Base-by-base conservation (phyloP, 2,329 filamentous ascomycete genomes). In the Drechslerella dactyloides region DNA sequence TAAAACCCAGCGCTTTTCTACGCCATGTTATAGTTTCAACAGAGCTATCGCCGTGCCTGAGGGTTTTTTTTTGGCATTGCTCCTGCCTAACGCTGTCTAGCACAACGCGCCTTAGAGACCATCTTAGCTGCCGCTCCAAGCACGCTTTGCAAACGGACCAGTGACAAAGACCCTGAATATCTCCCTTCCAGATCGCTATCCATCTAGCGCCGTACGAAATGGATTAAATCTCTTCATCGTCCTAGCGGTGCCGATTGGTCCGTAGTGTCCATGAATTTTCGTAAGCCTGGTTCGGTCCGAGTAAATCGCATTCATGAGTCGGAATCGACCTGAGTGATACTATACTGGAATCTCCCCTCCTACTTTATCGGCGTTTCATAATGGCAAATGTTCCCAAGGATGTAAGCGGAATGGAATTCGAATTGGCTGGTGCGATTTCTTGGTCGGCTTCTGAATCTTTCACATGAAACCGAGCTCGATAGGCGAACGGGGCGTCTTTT, bases 41-140 rank as follows among this genome's bases (percentile, higher is more conserved):
- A 51, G 33, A n/a, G 42, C 55, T 37, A 56, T n/a, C 40, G 17
- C 58, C 40, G 53, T 42, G 30, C 21, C 50, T 51, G 60, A 56
- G 54, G 4, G 8, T 33, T 33, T 30, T 48, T 48, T 54, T 40
- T 52, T 24, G 44, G 52, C 48, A 60, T 65, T 56, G 68, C 68
- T 72, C 68, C 68, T 72, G 55, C 68, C 68, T 17, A 72, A 72
- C 5, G 64, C n/a, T 42, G 59, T 57, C 27, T 64, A 64, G 68
- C 46, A 60, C 27, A 58, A 30, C 24, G 17, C 44, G 44, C 44
- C 19, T 15, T n/a, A 53, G 52, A 19, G 40, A 5, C 35, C 54
- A 60, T 59, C 60, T 72, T 72, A 60, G 66, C 52, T 72, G 66
- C 66, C 66, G 66, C 66, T 64, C 59, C 66, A 48, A 61, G 66